Evolutionary conservation across 805 yeast species (phyloP).

Genomic region (Candida broadrunensis): DNA sequence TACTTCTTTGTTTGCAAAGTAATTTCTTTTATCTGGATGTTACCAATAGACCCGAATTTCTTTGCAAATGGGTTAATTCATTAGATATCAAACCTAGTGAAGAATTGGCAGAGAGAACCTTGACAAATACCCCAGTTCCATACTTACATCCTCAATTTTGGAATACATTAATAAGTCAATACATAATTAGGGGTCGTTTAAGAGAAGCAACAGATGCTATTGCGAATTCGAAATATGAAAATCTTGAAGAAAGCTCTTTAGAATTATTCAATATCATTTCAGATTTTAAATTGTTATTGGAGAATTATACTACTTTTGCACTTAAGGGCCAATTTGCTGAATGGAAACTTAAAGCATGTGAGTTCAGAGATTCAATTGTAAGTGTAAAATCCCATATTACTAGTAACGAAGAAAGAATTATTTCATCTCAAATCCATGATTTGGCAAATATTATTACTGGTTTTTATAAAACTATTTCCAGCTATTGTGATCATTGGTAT

Average conservation of each 20-base stretch:
- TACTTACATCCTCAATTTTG: slow-evolving; percentile 56
- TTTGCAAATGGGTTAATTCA: slow-evolving; percentile 64
- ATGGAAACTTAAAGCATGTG: slow-evolving; percentile 53
- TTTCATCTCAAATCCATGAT: slow-evolving; percentile 38
- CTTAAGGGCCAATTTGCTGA: slow-evolving; percentile 40
- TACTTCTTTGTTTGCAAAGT: slow-evolving; percentile 59
- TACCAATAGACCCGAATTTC: slow-evolving; percentile 39
- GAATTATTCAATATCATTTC: slow-evolving; percentile 34
- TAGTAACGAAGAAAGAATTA: slow-evolving; percentile 21
- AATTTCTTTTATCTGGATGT: slow-evolving; percentile 40
- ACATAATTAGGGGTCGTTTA: slow-evolving; percentile 61
- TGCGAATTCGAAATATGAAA: slow-evolving; percentile 40
- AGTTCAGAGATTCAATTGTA: slow-evolving; percentile 43
- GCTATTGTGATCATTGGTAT: slow-evolving; percentile 61
- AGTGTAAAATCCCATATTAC: slow-evolving; percentile 17
- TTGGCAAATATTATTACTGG: slow-evolving; percentile 47
- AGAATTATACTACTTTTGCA: slow-evolving; percentile 38
- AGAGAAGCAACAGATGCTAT: slow-evolving; percentile 52
- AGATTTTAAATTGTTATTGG: slow-evolving; percentile 39
- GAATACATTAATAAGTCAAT: slow-evolving; percentile 54
- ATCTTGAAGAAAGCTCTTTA: slow-evolving; percentile 26
- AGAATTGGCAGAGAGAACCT: slow-evolving; percentile 45
- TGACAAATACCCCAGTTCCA: slow-evolving; percentile 43
- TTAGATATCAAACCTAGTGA: slow-evolving; percentile 66
- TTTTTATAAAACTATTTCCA: slow-evolving; percentile 46